Conservation (phyloP, 768 basidiomycete genomes). For the Cystofilobasidium capitatum region DNA sequence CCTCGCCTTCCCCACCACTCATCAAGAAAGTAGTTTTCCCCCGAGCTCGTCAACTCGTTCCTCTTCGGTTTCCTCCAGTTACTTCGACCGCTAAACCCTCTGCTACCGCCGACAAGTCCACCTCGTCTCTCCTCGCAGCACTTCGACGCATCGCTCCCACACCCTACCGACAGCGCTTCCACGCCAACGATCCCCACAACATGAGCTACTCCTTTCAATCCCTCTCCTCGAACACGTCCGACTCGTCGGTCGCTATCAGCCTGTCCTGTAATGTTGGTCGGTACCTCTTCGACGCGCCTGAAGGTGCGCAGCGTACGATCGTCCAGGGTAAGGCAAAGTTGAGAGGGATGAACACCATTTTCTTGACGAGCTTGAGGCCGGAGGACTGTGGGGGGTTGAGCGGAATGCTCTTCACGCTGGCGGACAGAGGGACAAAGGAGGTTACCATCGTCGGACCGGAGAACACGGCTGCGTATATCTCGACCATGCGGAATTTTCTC, state of each 20-base stretch:
- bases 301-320: slow-evolving; percentile 15
- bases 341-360: slow-evolving; percentile 6
- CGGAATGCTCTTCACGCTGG: slow-evolving; percentile 23
- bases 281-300: slow-evolving; percentile 21
- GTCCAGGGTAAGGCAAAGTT: not conserved
- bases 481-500: slow-evolving; percentile 2
- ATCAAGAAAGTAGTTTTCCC: no score
- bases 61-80: no score
- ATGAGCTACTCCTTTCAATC: slow-evolving; percentile 8
- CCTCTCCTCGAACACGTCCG: slow-evolving; percentile 7
- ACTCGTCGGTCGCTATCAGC: not conserved
- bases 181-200: no score
- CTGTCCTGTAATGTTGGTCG: not conserved
- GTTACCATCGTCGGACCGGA: slow-evolving; percentile 20
- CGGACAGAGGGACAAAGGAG: slow-evolving; percentile 3
- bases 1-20: no score
- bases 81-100: no score
- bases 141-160: not conserved
- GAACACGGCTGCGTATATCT: slow-evolving; percentile 8
- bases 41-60: no score
- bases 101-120: no score
- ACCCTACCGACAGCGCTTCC: not conserved
- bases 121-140: no score
- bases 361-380: slow-evolving; percentile 4
- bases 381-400: slow-evolving; percentile 16